Base-by-base conservation (phyloP, 768 basidiomycete genomes). In the Lepiota subincarnata region DNA sequence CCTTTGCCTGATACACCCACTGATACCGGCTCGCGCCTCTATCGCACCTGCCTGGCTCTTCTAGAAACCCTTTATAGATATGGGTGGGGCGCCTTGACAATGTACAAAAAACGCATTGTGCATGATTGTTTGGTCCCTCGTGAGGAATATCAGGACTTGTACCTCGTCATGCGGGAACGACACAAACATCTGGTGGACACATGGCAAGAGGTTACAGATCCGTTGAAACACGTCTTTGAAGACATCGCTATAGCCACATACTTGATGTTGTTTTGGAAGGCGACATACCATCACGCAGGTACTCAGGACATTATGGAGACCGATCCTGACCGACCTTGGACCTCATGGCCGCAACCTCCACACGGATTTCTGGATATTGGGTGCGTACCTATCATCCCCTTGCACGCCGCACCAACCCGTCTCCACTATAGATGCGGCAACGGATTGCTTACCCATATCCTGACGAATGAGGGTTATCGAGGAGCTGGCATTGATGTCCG, bases 181-280 rank as follows among this genome's bases (percentile, higher is more conserved):
- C 84, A 97, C 69, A 88, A 87, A 59, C 79, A 85, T 62, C 70
- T 92, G 8, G 80, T 92, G 2, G 71, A 79, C 60, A 76, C 77
- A 4, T 95, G 92, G 92, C 76, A 77, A 42, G 89, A 93, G 60
- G 80, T 76, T 5, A 95, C 92, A 0, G 91, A 95, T 66, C 91
- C 92, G 0, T 63, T 86, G 39, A 95, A 95, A 66, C 92, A 95
- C 68, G 89, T 95, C 6, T 95, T 87, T 53, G 92, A 95, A 89
- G 96, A 98, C 65, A 92, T 98, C 34, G 92, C 92, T 13, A 95
- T 98, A 39, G 93, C 93, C 2, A 92, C 92, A 1, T 98, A 89
- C 66, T 74, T 98, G 22, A 92, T 98, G 70, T 77, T 96, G 0
- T 71, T 98, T 3, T 98, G 96, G 96, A 91, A 87, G 61, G 74